phyloP scores from a whole-genome alignment of 2,329 filamentous ascomycete species.

The Anthostomella pinea region DNA sequence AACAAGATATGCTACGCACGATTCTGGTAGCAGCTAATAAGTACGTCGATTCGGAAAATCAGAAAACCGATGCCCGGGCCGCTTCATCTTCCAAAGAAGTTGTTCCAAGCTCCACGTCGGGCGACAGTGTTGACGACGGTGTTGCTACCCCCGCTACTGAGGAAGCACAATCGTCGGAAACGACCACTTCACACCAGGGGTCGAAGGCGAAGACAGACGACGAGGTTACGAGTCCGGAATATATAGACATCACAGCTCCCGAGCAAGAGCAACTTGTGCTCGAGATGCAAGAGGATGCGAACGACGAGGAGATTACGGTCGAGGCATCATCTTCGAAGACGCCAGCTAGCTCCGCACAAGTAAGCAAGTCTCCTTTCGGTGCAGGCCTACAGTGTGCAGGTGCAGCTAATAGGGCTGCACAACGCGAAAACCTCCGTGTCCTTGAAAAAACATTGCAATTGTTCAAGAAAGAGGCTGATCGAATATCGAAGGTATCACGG shows the following conservation, averaged over 20 bases:
- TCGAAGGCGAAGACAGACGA: slow-evolving; percentile 19
- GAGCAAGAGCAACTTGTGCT: slow-evolving; percentile 35
- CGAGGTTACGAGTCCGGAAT: slow-evolving; percentile 40
- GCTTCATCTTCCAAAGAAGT: slow-evolving; percentile 3
- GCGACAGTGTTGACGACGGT: slow-evolving; percentile 2
- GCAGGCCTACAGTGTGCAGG: not conserved
- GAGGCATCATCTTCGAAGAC: slow-evolving; percentile 11
- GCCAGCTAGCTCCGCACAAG: slow-evolving; percentile 4
- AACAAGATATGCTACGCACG: slow-evolving; percentile 47
- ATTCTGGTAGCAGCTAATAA: slow-evolving; percentile 51
- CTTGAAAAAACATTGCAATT: not conserved
- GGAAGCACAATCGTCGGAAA: not conserved
- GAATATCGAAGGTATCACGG: slow-evolving; percentile 6
- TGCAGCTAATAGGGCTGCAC: not conserved
- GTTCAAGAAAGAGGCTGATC: slow-evolving; percentile 5
- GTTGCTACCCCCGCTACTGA: not conserved
- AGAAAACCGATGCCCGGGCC: slow-evolving; percentile 14
- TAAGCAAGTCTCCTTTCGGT: slow-evolving; percentile 5
- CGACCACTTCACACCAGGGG: slow-evolving; percentile 7
- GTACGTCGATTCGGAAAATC: slow-evolving; percentile 43
- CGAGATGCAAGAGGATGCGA: slow-evolving; percentile 25
- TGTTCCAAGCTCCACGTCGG: slow-evolving; percentile 1
- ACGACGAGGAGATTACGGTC: slow-evolving; percentile 9
- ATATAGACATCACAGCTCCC: slow-evolving; percentile 49
- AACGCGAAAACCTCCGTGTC: not conserved